phyloP scores from a whole-genome alignment of 2,329 filamentous ascomycete species.

The Paecilomyces sp. region DNA sequence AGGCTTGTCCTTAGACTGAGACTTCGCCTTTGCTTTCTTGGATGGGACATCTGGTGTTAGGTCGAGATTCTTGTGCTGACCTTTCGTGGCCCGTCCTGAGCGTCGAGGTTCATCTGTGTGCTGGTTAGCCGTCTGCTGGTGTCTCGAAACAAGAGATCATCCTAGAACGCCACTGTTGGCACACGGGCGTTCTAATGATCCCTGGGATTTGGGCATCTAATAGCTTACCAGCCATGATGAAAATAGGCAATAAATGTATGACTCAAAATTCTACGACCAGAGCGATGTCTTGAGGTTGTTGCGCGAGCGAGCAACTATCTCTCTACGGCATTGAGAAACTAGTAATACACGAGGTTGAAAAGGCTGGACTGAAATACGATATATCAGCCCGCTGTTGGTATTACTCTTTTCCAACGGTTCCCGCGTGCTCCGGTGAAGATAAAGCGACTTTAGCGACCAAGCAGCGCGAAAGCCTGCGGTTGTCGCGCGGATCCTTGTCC shows the following conservation, averaged over 20 bases:
- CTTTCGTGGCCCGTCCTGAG: conserved; percentile 93
- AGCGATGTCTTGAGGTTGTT: conserved; percentile 10
- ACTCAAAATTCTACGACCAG: conserved; percentile 32
- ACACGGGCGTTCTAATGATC: background rate
- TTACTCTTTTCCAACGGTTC: conserved; percentile 22
- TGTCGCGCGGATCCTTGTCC: conserved; percentile 4
- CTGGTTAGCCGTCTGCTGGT: conserved; percentile 19
- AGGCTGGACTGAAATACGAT: conserved; percentile 20
- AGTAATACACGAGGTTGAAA: conserved; percentile 33
- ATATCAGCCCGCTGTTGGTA: conserved; percentile 21
- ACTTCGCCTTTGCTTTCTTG: conserved; percentile 41
- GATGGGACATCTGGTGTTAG: conserved; percentile 52
- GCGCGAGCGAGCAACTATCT: conserved; percentile 19
- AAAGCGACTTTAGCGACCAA: background rate
- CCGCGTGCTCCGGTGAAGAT: conserved; percentile 1
- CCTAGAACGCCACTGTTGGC: background rate
- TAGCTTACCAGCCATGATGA: conserved; percentile 57
- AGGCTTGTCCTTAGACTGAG: conserved; percentile 38
- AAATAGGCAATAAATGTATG: conserved; percentile 17
- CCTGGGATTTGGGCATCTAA: conserved; percentile 19
- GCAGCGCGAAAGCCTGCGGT: background rate
- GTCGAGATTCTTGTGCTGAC: conserved; percentile 88
- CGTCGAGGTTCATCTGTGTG: conserved; percentile 75
- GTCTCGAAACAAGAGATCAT: background rate
- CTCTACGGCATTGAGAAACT: conserved; percentile 35